Percentiles rank a stretch among this genome's conserved stretches.
These are phyloP conservation scores for Pseudogymnoascus sp. DNA, from an alignment of 2,329 filamentous ascomycete genomes.

Conservation along the genomic window DNA sequence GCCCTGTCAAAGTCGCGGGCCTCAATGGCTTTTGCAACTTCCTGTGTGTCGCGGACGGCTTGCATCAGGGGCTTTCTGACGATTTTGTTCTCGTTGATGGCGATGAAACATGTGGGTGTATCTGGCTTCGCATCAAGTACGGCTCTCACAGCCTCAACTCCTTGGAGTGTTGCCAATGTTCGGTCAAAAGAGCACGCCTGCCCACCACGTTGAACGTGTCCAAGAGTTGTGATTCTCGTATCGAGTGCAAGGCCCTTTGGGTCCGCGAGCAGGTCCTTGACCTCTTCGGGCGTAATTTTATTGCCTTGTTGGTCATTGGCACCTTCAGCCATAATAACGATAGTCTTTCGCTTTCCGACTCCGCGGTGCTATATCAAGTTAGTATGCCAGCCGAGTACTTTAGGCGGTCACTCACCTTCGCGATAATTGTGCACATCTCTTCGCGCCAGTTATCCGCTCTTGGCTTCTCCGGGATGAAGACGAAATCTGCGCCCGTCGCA, in stretches of 20 bases:
- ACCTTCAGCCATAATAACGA: conserved; percentile 95
- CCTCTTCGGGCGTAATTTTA: conserved; percentile 71
- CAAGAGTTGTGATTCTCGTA: conserved; percentile 88
- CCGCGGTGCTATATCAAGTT: conserved; percentile 58
- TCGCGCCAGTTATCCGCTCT: conserved; percentile 80
- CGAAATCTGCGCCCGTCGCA: conserved; percentile 88
- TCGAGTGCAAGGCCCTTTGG: conserved; percentile 72
- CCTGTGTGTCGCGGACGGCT: conserved; percentile 78
- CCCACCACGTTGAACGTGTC: conserved; percentile 95
- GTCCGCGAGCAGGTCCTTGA: conserved; percentile 81
- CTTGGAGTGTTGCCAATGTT: conserved; percentile 86
- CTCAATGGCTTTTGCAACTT: conserved; percentile 73
- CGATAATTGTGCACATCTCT: conserved; percentile 74
- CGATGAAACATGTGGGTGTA: conserved; percentile 88
- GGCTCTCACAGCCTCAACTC: conserved; percentile 86
- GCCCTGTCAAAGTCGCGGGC: conserved; percentile 79
- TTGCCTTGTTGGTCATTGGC: conserved; percentile 77
- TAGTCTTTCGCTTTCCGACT: conserved; percentile 91
- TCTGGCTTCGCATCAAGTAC: conserved; percentile 84
- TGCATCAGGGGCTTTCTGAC: conserved; percentile 81
- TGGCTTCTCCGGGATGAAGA: conserved; percentile 94
- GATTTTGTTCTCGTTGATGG: conserved; percentile 97
- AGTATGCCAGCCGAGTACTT: conserved; percentile 17
- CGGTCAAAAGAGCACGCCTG: conserved; percentile 89
- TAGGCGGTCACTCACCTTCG: conserved; percentile 43